Evolutionary conservation across 2,329 filamentous ascomycete species (phyloP).

Genomic region (Fusarium neocosmosporiellum): DNA sequence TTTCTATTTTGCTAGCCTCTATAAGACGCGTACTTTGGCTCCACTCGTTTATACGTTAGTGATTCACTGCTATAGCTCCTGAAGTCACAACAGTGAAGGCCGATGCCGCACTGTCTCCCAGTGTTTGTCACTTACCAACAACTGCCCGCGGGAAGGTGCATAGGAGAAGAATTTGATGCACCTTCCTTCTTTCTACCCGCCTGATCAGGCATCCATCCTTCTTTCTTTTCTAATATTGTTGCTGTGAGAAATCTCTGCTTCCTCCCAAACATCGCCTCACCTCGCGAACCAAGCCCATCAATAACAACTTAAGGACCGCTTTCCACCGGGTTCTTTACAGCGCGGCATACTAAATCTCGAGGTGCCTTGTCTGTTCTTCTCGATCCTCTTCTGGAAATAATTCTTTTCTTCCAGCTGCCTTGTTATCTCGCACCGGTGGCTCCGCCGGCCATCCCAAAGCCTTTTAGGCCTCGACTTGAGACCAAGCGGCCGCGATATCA

Average conservation of each 20-base stretch:
- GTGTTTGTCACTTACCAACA: constrained; percentile 8
- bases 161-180: neutral
- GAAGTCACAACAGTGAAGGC: neutral
- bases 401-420: neutral
- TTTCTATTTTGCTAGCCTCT: neutral
- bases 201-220: neutral
- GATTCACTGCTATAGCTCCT: constrained; percentile 10
- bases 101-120: neutral
- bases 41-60: neutral
- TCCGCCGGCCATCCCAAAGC: neutral
- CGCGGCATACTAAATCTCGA: neutral
- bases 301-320: neutral
- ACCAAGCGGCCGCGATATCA: neutral
- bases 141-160: constrained; percentile 12
- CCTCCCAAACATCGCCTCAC: neutral
- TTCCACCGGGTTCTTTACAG: neutral
- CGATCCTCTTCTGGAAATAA: neutral
- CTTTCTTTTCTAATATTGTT: neutral
- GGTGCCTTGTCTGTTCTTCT: neutral
- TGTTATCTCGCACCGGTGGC: neutral
- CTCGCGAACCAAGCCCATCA: neutral
- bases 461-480: neutral
- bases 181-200: neutral
- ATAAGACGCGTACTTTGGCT: neutral
- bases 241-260: neutral